Base-by-base conservation (phyloP, 2,329 filamentous ascomycete species). In the Aspergillus unguis region DNA sequence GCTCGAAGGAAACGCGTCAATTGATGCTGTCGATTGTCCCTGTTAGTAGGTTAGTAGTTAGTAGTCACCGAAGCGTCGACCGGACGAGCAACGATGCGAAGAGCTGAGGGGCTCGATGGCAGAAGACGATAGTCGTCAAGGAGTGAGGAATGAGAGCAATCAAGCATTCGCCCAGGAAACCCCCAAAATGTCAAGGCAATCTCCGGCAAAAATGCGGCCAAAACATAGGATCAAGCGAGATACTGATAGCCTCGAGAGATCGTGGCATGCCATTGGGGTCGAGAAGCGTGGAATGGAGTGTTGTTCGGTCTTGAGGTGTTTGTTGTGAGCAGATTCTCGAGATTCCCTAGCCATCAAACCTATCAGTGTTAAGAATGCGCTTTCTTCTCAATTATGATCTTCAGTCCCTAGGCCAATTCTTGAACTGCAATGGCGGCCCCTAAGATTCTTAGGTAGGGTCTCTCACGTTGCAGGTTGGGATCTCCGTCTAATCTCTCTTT, bases 321-420 rank as follows among this genome's bases (percentile, higher is more conserved):
- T 62, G 58, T 60, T 60, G 50, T 50, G 29, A 35, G 48, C 38
- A 55, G 29, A 63, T 62, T 61, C 58, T 52, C 54, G 23, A 45
- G 42, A 47, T 58, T 49, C 38, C 56, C 52, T 47, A n/a, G 55
- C 42, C 48, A 60, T 50, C 48, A 44, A 45, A 43, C 5, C 26
- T 27, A 48, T 57, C 41, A 44, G 10, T 9, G 23, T 44, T 27
- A 48, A 52, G 59, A 62, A 62, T 62, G 56, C 49, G 40, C 48
- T 35, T 36, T 17, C 23, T 33, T 6, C 50, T 57, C 48, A 32
- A 45, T 28, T 45, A 54, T 50, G 43, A 32, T 50, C 46, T 44
- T 50, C 41, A 45, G 35, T 48, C 36, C 37, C 23, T 27, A 25
- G 10, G 6, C 26, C 17, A 17, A 17, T 17, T 17, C 17, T 17